A percentile compares a stretch with the other conserved stretches of the same genome.
phyloP scores from a whole-genome alignment of 495 filamentous ascomycete species.

The Cetradonia linearis region DNA sequence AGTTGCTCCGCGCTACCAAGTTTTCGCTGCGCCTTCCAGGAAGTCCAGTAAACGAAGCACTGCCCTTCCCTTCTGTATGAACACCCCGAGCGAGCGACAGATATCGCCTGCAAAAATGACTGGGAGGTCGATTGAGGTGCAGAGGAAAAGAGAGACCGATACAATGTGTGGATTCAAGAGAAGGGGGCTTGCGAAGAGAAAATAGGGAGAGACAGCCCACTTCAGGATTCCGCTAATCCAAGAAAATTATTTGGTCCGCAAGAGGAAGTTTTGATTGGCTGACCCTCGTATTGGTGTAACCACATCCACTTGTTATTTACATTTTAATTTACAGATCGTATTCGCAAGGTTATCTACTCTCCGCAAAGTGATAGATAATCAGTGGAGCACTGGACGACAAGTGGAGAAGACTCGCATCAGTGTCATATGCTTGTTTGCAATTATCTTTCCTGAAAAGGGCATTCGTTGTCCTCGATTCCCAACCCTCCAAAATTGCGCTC shows the following conservation, averaged over 20 bases:
- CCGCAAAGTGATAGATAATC: not conserved
- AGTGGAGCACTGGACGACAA: not conserved
- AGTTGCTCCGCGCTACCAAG: constrained; percentile 27
- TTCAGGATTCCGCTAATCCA: constrained; percentile 8
- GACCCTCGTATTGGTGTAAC: not conserved
- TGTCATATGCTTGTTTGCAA: too few species aligned
- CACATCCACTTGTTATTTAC: constrained; percentile 2
- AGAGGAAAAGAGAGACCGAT: constrained; percentile 26
- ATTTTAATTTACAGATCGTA: constrained; percentile 1
- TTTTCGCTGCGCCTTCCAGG: constrained; percentile 18
- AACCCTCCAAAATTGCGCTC: not conserved
- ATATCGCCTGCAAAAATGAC: constrained; percentile 20
- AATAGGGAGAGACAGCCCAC: constrained; percentile 23
- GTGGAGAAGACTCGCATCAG: too few species aligned
- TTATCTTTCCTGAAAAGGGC: too few species aligned
- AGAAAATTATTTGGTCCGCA: not conserved
- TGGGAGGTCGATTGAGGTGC: constrained; percentile 17
- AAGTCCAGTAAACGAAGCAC: constrained; percentile 10
- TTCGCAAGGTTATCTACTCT: constrained; percentile 3
- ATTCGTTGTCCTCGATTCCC: not conserved
- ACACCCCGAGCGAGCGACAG: constrained; percentile 23
- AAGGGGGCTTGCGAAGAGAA: constrained; percentile 24
- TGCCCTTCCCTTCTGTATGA: constrained; percentile 2
- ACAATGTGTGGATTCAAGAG: constrained; percentile 9
- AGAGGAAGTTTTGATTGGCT: constrained; percentile 13